A percentile compares a stretch with the other conserved stretches of the same genome.
These are phyloP conservation scores for Fusarium marasasianum DNA, from an alignment of 2,329 filamentous ascomycete species.

Conservation along the genomic window DNA sequence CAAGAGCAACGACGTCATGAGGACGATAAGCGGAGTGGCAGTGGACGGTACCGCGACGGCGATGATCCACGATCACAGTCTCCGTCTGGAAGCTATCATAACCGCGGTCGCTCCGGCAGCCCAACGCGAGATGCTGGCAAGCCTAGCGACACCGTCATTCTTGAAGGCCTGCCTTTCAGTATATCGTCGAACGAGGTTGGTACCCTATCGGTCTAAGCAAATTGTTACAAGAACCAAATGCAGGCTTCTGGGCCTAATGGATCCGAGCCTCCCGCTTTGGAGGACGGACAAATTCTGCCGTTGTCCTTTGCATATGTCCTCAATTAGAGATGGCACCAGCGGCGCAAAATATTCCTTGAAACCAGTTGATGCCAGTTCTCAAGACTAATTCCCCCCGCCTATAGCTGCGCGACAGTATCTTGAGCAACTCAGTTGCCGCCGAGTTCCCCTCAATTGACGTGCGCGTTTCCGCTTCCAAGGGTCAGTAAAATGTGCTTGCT, in stretches of 20 bases:
- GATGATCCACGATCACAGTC: conserved; percentile 40
- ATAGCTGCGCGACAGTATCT: conserved; percentile 51
- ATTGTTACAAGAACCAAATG: conserved; percentile 6
- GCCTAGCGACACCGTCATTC: conserved; percentile 62
- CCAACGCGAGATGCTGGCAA: conserved; percentile 51
- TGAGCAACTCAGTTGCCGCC: conserved; percentile 47
- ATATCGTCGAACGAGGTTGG: conserved; percentile 63
- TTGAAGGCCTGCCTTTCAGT: conserved; percentile 62
- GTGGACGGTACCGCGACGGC: conserved; percentile 34
- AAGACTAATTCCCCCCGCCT: conserved; percentile 39
- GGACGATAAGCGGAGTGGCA: conserved; percentile 29
- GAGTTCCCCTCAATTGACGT: conserved; percentile 52
- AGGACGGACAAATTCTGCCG: not conserved
- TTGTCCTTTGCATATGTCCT: conserved; percentile 1
- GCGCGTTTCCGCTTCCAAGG: conserved; percentile 50
- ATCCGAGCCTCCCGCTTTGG: conserved; percentile 15
- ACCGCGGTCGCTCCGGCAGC: conserved; percentile 48
- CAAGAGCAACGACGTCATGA: conserved; percentile 37
- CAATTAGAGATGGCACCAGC: conserved; percentile 2
- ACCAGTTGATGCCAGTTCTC: conserved; percentile 23
- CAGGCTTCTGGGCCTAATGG: conserved; percentile 10
- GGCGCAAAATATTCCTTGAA: conserved; percentile 13
- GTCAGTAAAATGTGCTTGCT: conserved; percentile 29
- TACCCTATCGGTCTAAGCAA: conserved; percentile 38
- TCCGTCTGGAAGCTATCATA: conserved; percentile 39